These are phyloP conservation scores for Hura crepitans DNA, from an alignment of 441 rosid species.

Conservation along the genomic window DNA sequence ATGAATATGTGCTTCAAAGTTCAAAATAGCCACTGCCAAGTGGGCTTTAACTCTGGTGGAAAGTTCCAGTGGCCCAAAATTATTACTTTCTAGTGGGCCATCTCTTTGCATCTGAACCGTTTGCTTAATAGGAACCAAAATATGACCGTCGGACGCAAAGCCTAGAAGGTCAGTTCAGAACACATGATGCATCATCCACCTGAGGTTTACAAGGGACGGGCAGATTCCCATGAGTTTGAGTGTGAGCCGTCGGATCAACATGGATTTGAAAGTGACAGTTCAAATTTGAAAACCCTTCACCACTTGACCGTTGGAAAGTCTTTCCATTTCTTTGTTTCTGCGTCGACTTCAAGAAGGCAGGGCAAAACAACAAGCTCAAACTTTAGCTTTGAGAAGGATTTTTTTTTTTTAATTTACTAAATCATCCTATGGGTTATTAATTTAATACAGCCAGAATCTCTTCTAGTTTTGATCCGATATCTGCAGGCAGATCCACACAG, in stretches of 20 bases:
- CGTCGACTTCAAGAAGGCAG: conserved; percentile 11
- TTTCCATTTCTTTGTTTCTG: conserved; percentile 1
- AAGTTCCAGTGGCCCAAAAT: not conserved
- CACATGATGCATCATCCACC: no score
- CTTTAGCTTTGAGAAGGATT: conserved; percentile 17
- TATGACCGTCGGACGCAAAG: not conserved
- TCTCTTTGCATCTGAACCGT: not conserved
- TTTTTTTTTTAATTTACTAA: not conserved
- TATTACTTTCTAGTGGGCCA: not conserved
- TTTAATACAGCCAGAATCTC: conserved; percentile 7
- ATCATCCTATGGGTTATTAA: conserved; percentile 27
- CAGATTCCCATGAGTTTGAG: not conserved
- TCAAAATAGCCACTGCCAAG: no score
- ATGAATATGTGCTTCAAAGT: no score
- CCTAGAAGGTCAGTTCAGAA: no score
- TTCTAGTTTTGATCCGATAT: conserved; percentile 17
- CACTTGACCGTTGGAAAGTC: conserved; percentile 42
- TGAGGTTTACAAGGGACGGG: no score
- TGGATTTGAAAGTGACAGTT: conserved; percentile 38
- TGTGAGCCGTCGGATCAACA: conserved; percentile 34
- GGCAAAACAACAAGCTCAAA: not conserved
- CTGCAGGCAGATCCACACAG: conserved; percentile 6
- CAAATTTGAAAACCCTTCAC: conserved; percentile 39
- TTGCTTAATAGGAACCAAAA: not conserved
- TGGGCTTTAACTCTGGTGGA: no score